These are phyloP conservation scores for Xylaria sp. DNA, from an alignment of 2,329 filamentous ascomycete genomes.

Conservation along the genomic window DNA sequence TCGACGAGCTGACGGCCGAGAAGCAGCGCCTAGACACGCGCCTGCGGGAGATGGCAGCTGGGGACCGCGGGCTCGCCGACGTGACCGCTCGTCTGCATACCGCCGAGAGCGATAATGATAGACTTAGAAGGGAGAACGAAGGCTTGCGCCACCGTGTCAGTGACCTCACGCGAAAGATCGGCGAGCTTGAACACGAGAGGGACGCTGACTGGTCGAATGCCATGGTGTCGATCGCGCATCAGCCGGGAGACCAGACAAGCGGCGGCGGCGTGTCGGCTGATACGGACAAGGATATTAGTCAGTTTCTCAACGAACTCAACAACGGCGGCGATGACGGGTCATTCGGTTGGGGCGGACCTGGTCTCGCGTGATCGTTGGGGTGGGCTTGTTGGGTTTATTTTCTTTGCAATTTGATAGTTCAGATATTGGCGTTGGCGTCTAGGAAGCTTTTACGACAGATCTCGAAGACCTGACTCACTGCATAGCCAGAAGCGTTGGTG, in stretches of 20 bases:
- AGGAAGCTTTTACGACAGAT: not conserved
- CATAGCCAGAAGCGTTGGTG: not conserved
- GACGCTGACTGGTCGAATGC: too few species aligned
- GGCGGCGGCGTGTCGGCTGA: not conserved
- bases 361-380: not conserved
- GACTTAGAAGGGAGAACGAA: conserved; percentile 11
- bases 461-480: not conserved
- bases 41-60: not conserved
- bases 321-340: not conserved
- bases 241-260: not conserved
- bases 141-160: not conserved
- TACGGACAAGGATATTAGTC: not conserved
- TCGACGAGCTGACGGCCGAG: conserved; percentile 23
- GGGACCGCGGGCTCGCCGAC: not conserved
- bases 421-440: not conserved
- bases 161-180: not conserved
- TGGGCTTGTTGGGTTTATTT: not conserved
- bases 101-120: not conserved
- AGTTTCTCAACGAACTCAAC: not conserved
- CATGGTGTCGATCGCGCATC: not conserved
- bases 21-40: not conserved
- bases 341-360: not conserved
- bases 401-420: not conserved
- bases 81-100: not conserved
- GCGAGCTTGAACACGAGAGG: not conserved